Evolutionary conservation across 495 filamentous ascomycete genomes (phyloP).

Genomic region (Penicillium fimorum): DNA sequence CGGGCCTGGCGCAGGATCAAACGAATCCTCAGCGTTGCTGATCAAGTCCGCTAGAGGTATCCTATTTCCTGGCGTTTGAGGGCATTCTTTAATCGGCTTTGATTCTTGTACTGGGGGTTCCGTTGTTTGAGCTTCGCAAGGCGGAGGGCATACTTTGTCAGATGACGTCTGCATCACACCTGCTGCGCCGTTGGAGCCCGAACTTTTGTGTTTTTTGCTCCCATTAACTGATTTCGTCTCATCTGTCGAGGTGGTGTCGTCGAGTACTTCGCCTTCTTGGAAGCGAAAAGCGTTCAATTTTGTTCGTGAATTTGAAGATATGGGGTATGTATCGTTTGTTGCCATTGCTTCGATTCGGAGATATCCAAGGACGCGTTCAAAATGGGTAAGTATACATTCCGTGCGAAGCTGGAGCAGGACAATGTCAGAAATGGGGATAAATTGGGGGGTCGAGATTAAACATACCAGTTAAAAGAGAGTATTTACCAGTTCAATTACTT

Average conservation of each 20-base stretch:
- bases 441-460: not conserved
- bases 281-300: conserved; percentile 62
- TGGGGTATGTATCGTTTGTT: conserved; percentile 29
- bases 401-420: conserved; percentile 14
- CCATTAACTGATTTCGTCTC: conserved; percentile 24
- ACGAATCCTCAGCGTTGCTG: conserved; percentile 62
- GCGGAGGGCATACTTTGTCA: conserved; percentile 25
- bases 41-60: conserved; percentile 80
- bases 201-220: conserved; percentile 41
- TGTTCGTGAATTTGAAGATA: conserved; percentile 54
- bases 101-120: conserved; percentile 21
- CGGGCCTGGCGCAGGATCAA: conserved; percentile 36
- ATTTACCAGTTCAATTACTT: conserved; percentile 4
- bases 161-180: conserved; percentile 28
- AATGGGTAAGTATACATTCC: conserved; percentile 29
- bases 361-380: conserved; percentile 18
- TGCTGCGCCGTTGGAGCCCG: conserved; percentile 43
- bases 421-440: conserved; percentile 19
- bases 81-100: conserved; percentile 48
- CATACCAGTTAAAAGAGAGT: conserved; percentile 1
- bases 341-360: conserved; percentile 26
- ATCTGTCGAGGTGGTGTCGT: conserved; percentile 33
- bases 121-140: not conserved
- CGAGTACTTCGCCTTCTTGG: conserved; percentile 30
- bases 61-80: conserved; percentile 72